Evolutionary conservation across 164 flowering plant genomes (phyloP), one percentile per base, ranked within the genome.

Genomic region (Platanus orientalis): DNA sequence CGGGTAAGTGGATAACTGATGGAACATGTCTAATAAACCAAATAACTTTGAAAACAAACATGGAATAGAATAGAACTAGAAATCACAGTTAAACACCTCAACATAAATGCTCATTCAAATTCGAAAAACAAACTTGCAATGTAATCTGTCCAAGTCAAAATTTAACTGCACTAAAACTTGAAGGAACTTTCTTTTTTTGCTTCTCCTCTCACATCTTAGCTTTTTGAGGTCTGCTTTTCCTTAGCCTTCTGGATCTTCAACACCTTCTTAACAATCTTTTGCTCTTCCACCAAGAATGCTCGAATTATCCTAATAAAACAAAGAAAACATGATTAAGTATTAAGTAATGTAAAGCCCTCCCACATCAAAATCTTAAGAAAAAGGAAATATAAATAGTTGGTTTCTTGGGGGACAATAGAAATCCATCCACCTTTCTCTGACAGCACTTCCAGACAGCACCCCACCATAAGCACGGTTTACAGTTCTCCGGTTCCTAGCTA

Each of bases 401-500:
- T 23, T n/a, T 28, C 4, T 12, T 1, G 17, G n/a, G 0, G 39
- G 3, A 20, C 11, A 52, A 14, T 53, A 21, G 23, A 42, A 9
- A 20, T n/a, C 19, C n/a, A 53, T 65, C 39, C n/a, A 81, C 89
- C 89, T 82, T 49, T 84, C 86, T 32, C 89, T 76, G 6, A 84
- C 87, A 44, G 89, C 89, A 55, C 78, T 52, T n/a, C 83, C 89
- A 63, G 89, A 81, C 44, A 83, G 60, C n/a, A 79, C 86, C 29
- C 89, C 89, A 57, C 89, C 89, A 75, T 84, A 84, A 17, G 89
- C 77, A 42, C 89, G 86, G 65, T 80, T 82, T 1, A 84, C 87
- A 19, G 87, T 84, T 68, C 89, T 78, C 50, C 84, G 57, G 66
- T 81, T 84, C 62, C 90, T 75, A 4, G 90, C 49, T 53, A 84